These are phyloP conservation scores for Panellus pusillus DNA, from an alignment of 768 basidiomycete species.

Conservation along the genomic window DNA sequence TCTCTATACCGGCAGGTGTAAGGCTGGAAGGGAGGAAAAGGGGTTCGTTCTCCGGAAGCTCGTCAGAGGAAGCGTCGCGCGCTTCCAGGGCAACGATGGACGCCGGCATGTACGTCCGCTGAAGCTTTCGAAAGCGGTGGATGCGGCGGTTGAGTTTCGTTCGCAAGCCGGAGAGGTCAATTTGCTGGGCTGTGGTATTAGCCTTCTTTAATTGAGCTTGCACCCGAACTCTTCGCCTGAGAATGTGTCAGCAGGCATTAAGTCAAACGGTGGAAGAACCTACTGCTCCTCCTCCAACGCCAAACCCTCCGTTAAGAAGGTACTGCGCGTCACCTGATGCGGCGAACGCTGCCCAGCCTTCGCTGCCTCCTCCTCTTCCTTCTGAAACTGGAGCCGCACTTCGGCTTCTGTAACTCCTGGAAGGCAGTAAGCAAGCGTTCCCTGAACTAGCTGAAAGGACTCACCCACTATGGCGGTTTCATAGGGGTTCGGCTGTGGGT, in stretches of 20 bases:
- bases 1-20: too few relatives aligned
- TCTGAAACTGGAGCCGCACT: not conserved
- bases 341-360: not conserved
- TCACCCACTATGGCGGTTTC: too few relatives aligned
- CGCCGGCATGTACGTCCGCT: constrained; percentile 5
- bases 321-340: not conserved
- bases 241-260: not conserved
- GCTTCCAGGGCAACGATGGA: not conserved
- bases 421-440: too few relatives aligned
- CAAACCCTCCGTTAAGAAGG: not conserved
- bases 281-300: constrained; percentile 14
- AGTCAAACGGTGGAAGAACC: not conserved
- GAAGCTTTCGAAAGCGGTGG: not conserved
- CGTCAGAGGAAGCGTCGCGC: not conserved
- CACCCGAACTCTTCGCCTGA: not conserved
- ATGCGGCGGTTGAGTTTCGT: not conserved
- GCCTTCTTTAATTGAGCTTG: not conserved
- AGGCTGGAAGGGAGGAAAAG: constrained; percentile 24
- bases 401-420: not conserved
- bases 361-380: not conserved
- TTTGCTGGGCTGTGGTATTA: not conserved
- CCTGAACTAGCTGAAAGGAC: too few relatives aligned
- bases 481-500: too few relatives aligned
- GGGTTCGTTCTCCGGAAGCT: constrained; percentile 9
- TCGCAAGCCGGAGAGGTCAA: not conserved